Evolutionary conservation across 2,329 filamentous ascomycete species (phyloP).

Genomic region (Diaporthe humulicola): DNA sequence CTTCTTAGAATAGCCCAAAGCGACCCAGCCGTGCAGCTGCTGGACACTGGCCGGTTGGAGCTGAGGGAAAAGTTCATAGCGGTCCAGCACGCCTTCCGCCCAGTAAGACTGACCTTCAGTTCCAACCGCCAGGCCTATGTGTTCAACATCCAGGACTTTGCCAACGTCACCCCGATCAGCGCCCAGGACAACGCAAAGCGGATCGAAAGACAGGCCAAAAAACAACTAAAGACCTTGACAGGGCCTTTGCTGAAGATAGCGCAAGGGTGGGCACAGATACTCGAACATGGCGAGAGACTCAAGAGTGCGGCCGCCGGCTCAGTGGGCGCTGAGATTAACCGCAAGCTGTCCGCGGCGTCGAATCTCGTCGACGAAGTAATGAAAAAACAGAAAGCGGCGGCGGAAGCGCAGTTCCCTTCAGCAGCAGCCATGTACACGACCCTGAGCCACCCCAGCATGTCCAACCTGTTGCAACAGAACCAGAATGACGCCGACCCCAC

Average conservation of each 20-base stretch:
- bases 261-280: slow-evolving; percentile 23
- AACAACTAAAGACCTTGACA: neutral
- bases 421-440: neutral
- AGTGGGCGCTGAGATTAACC: neutral
- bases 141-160: slow-evolving; percentile 7
- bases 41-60: neutral
- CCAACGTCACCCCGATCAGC: neutral
- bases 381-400: neutral
- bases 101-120: slow-evolving; percentile 4
- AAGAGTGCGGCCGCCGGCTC: neutral
- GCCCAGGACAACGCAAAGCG: slow-evolving; percentile 2
- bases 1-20: neutral
- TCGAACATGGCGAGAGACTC: slow-evolving; percentile 5
- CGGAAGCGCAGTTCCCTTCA: neutral
- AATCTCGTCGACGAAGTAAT: neutral
- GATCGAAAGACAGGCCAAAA: slow-evolving; percentile 17
- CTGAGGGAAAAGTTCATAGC: slow-evolving; percentile 9
- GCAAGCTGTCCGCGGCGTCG: neutral
- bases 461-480: neutral
- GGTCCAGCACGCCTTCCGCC: neutral
- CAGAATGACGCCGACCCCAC: neutral
- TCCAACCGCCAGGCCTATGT: neutral
- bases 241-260: slow-evolving; percentile 7
- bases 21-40: neutral
- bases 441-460: neutral